Conservation (phyloP, 1,284 basidiomycete genomes). For the Volvariella volvacea region DNA sequence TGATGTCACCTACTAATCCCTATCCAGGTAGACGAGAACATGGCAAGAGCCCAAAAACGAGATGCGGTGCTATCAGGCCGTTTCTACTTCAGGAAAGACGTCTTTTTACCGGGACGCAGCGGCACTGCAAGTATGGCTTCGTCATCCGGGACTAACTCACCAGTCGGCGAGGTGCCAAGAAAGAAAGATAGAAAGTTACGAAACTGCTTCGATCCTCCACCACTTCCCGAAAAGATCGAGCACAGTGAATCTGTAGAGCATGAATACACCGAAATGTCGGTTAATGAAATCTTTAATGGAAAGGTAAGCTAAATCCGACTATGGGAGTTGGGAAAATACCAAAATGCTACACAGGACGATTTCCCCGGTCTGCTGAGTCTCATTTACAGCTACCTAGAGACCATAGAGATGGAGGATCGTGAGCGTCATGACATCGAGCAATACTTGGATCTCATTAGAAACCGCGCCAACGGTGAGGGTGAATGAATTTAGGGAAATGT, state of each 20-base stretch:
- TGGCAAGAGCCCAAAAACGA: conserved; percentile 83
- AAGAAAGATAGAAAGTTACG: conserved; percentile 58
- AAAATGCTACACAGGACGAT: conserved; percentile 35
- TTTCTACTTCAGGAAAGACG: conserved; percentile 89
- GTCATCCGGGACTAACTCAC: conserved; percentile 48
- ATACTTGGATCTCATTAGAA: conserved; percentile 77
- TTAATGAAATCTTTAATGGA: conserved; percentile 93
- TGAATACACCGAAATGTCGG: conserved; percentile 89
- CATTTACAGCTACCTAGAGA: conserved; percentile 83
- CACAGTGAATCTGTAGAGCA: conserved; percentile 52
- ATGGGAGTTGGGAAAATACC: conserved; percentile 8
- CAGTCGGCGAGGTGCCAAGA: conserved; percentile 30
- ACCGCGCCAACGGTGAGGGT: conserved; percentile 70
- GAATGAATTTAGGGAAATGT: not conserved
- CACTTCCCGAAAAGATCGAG: conserved; percentile 36
- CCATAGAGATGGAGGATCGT: conserved; percentile 70
- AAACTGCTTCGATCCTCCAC: conserved; percentile 62
- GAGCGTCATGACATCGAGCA: conserved; percentile 64
- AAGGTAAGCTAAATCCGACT: conserved; percentile 42
- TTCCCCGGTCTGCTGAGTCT: conserved; percentile 89
- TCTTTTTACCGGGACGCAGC: conserved; percentile 58
- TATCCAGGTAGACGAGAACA: conserved; percentile 91
- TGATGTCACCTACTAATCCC: conserved; percentile 5
- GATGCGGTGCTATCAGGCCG: conserved; percentile 70
- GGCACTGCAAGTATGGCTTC: conserved; percentile 37